These are phyloP conservation scores for Sisymbrium altissimum DNA, from an alignment of 345 rosid species.

Conservation along the genomic window DNA sequence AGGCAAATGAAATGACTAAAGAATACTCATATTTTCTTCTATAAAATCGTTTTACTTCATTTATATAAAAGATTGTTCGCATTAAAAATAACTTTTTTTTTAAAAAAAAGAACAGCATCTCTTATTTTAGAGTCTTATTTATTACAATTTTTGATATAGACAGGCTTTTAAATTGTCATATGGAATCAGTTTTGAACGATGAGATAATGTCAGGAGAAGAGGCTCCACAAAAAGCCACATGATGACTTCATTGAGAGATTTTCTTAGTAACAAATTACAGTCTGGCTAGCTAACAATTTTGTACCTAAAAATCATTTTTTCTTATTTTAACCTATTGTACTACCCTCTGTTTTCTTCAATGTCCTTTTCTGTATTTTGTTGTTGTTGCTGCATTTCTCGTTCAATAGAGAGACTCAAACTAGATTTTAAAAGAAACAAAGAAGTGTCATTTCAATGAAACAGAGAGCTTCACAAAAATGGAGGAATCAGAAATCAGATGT, in stretches of 20 bases:
- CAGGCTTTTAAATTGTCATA: slow-evolving; percentile 13
- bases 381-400: background rate
- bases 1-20: background rate
- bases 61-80: background rate
- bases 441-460: slow-evolving; percentile 16
- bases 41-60: background rate
- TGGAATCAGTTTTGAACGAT: slow-evolving; percentile 30
- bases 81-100: background rate
- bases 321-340: background rate
- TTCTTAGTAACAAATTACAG: slow-evolving; percentile 29
- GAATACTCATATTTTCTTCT: background rate
- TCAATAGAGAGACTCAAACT: slow-evolving; percentile 1
- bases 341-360: slow-evolving; percentile 3
- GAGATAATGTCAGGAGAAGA: slow-evolving; percentile 30
- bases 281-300: slow-evolving; percentile 24
- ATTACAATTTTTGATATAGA: slow-evolving; percentile 16
- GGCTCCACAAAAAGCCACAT: slow-evolving; percentile 31
- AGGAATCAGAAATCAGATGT: slow-evolving; percentile 10
- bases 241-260: slow-evolving; percentile 25
- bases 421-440: background rate
- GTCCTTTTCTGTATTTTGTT: background rate
- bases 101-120: background rate
- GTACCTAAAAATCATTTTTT: slow-evolving; percentile 11
- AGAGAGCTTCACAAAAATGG: slow-evolving; percentile 14
- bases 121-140: too few species aligned